These are phyloP conservation scores for Botrytis cinerea DNA, from an alignment of 2,329 filamentous ascomycete genomes.

Conservation along the genomic window DNA sequence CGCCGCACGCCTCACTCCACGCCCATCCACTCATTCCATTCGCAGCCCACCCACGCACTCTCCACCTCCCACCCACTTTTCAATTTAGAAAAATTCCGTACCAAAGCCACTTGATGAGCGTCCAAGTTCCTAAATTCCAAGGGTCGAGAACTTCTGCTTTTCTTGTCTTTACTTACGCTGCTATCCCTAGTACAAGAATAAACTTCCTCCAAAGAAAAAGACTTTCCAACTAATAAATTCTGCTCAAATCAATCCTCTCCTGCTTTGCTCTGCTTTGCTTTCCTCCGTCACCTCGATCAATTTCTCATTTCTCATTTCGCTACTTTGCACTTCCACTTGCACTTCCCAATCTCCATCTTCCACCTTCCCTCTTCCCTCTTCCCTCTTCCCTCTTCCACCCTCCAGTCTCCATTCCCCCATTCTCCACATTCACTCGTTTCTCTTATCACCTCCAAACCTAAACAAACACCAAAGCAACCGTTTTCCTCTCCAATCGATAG, in stretches of 20 bases:
- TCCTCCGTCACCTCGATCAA: background rate
- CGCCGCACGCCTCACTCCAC: background rate
- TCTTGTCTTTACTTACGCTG: background rate
- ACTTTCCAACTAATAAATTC: background rate
- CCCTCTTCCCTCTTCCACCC: background rate
- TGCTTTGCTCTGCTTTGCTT: background rate
- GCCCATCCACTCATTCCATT: background rate
- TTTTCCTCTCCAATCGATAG: background rate
- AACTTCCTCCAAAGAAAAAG: background rate
- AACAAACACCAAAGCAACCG: background rate
- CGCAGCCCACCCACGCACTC: background rate
- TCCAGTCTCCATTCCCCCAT: background rate
- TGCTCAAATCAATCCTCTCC: background rate
- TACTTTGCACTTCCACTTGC: too few species aligned
- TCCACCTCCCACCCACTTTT: background rate
- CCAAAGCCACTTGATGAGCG: background rate
- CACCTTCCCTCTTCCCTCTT: background rate
- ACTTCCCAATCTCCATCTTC: background rate
- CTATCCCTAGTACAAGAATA: background rate
- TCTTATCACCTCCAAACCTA: background rate
- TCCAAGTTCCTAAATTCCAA: slow-evolving; percentile 5
- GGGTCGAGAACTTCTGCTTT: slow-evolving; percentile 3
- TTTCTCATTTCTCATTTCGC: too few species aligned
- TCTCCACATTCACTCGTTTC: slow-evolving; percentile 20
- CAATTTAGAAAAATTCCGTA: background rate